Conservation (phyloP, 768 basidiomycete genomes). For the Cystobasidium ongulense region DNA sequence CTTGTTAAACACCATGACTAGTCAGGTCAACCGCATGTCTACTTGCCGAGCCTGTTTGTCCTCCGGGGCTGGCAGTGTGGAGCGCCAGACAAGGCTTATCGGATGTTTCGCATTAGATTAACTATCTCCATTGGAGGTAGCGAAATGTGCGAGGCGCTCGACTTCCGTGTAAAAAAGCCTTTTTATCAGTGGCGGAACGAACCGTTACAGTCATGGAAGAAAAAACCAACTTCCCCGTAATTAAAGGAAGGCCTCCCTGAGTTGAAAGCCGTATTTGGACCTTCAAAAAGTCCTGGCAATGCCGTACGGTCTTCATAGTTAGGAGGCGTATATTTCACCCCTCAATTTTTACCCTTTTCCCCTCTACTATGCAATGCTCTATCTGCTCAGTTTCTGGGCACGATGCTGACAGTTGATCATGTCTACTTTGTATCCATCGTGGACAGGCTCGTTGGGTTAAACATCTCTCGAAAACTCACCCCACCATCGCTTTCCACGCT, state of each 20-base stretch:
- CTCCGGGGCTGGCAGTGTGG: conserved; percentile 4
- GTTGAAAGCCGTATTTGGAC: conserved; percentile 24
- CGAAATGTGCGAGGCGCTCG: conserved; percentile 34
- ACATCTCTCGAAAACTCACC: conserved; percentile 85
- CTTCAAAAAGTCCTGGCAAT: background rate
- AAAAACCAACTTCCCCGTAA: conserved; percentile 37
- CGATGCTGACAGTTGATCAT: background rate
- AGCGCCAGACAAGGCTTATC: conserved; percentile 45
- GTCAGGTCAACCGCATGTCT: background rate
- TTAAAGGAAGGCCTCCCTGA: conserved; percentile 12
- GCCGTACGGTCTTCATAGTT: conserved; percentile 47
- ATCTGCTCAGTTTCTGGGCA: background rate
- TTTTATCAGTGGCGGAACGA: conserved; percentile 31
- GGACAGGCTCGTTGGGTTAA: conserved; percentile 84
- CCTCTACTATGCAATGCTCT: conserved; percentile 24
- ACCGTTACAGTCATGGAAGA: conserved; percentile 55
- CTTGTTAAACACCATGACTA: conserved; percentile 7
- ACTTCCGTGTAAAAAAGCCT: conserved; percentile 12
- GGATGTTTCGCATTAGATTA: background rate
- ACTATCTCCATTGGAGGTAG: background rate
- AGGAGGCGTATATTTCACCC: conserved; percentile 47
- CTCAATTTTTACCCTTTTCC: conserved; percentile 5
- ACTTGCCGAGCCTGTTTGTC: background rate
- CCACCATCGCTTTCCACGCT: conserved; percentile 96
- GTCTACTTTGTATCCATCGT: background rate